These are phyloP conservation scores for Penicillium expansum DNA, from an alignment of 2,329 filamentous ascomycete genomes.

Conservation along the genomic window DNA sequence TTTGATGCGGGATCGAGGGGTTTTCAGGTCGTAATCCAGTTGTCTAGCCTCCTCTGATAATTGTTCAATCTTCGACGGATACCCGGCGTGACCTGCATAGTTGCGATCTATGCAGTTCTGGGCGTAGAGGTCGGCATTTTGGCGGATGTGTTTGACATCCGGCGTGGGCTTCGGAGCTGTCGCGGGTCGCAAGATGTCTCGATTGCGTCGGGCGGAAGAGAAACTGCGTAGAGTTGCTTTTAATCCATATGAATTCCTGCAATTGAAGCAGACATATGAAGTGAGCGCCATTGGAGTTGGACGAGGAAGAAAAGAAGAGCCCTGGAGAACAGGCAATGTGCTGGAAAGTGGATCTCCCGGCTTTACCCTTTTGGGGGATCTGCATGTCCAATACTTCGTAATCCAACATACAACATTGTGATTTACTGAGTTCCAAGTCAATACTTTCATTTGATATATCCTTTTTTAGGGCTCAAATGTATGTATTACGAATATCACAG, in stretches of 20 bases:
- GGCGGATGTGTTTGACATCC: conserved; percentile 86
- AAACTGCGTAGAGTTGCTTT: conserved; percentile 20
- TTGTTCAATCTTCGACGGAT: conserved; percentile 53
- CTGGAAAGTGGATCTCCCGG: conserved; percentile 9
- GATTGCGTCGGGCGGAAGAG: conserved; percentile 20
- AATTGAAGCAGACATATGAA: conserved; percentile 37
- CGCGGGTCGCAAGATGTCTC: conserved; percentile 53
- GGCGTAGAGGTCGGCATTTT: conserved; percentile 75
- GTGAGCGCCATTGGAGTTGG: conserved; percentile 26
- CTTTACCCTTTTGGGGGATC: conserved; percentile 12
- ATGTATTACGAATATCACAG: background rate
- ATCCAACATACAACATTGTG: background rate
- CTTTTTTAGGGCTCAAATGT: background rate
- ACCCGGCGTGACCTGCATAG: conserved; percentile 59
- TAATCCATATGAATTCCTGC: conserved; percentile 24
- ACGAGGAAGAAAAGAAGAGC: conserved; percentile 6
- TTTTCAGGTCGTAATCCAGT: conserved; percentile 41
- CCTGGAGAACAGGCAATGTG: conserved; percentile 5
- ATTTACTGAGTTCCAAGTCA: background rate
- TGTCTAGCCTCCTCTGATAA: conserved; percentile 38
- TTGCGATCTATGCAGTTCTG: conserved; percentile 83
- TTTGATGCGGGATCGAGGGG: conserved; percentile 45
- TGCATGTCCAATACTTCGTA: background rate
- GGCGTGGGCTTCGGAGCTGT: conserved; percentile 75
- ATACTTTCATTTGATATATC: background rate